Base-by-base conservation (phyloP, 2,329 filamentous ascomycete genomes). In the Trichophyton equinum region DNA sequence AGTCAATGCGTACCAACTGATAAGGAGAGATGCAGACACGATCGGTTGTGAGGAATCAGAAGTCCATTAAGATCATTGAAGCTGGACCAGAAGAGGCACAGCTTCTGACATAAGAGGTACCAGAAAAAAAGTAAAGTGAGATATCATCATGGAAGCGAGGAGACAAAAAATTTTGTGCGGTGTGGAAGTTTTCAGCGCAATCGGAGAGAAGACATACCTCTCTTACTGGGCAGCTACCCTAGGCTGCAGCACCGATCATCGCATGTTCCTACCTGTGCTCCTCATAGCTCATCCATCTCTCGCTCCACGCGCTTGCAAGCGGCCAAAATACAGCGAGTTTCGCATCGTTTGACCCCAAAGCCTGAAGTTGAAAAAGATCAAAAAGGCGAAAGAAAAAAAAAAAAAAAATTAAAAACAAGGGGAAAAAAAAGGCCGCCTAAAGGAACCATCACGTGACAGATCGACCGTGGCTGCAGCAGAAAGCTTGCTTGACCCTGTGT, bases 31-130 rank as follows among this genome's bases (percentile, higher is more conserved):
- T 13, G 27, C 30, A 53, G 20, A 36, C 11, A 60, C 27, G 38
- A 20, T 51, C 25, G 58, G 27, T 22, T 30, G 25, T 8, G 40
- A 18, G 56, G 58, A 57, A 69, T 89, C 86, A 89, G 86, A 89
- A 88, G 86, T 88, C 85, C 84, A 77, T 77, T 86, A 77, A 82
- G 87, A 88, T 88, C 86, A 89, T 87, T 75, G 84, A 79, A 70
- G 76, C 70, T 75, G 72, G 78, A 72, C 65, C 61, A 27, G 25
- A 59, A 63, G 57, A 56, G 60, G 57, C 59, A 69, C 55, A 55
- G 57, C 59, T 80, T 78, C 83, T 91, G 85, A 87, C 82, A 88
- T 88, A 91, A 94, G 89, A 92, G 89, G 89, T 94, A 89, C 88
- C 89, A 92, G 87, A 91, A 89, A 85, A 79, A 78, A 77, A 76